Conservation (phyloP, 345 rosid species). For the Anacardium occidentale region DNA sequence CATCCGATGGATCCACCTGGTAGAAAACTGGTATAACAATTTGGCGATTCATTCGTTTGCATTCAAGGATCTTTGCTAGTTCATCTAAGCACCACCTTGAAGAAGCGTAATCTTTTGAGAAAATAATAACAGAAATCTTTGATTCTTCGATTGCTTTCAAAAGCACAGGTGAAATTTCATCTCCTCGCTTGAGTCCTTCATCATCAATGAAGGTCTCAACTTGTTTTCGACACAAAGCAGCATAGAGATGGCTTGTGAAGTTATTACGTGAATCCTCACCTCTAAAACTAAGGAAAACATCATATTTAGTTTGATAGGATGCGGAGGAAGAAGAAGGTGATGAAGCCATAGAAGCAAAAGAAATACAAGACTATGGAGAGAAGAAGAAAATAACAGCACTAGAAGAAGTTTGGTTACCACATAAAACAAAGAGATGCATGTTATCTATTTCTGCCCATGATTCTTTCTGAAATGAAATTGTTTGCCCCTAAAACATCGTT, state of each 20-base stretch:
- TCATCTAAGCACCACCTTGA: constrained; percentile 7
- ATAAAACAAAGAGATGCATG: too few relatives aligned
- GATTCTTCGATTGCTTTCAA: not conserved
- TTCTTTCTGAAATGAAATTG: too few relatives aligned
- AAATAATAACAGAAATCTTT: constrained; percentile 2
- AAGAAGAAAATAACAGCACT: too few relatives aligned
- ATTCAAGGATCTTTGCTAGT: constrained; percentile 7
- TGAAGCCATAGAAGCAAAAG: too few relatives aligned
- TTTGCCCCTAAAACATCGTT: too few relatives aligned
- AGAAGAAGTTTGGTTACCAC: too few relatives aligned
- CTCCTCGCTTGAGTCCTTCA: not conserved
- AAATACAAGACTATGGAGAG: too few relatives aligned
- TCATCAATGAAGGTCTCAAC: not conserved
- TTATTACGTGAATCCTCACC: not conserved
- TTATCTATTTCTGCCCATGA: too few relatives aligned
- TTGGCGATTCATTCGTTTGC: not conserved
- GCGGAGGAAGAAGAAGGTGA: too few relatives aligned
- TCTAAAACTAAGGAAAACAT: constrained; percentile 11
- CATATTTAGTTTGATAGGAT: too few relatives aligned
- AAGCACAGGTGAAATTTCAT: constrained; percentile 1
- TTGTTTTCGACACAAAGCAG: constrained; percentile 3
- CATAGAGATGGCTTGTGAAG: constrained; percentile 3
- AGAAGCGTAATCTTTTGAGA: not conserved
- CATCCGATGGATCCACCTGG: not conserved
- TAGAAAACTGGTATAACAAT: constrained; percentile 16